phyloP scores from a whole-genome alignment of 805 yeast species.

The Cyberlindnera saturnus region DNA sequence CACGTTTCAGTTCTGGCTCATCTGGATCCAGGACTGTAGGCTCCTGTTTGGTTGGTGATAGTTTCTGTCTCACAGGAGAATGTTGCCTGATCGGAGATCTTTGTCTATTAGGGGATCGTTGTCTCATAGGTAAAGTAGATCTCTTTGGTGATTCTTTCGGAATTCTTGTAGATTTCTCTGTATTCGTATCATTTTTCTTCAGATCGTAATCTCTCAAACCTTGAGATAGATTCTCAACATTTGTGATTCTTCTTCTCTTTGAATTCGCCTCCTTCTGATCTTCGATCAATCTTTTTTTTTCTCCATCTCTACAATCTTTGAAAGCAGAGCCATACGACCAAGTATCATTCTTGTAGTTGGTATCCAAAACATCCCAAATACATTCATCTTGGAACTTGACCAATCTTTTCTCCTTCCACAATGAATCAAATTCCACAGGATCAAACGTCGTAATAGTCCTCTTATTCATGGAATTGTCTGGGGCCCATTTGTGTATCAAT shows the following conservation, averaged over 20 bases:
- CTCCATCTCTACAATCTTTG: constrained; percentile 2
- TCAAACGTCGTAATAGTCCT: constrained; percentile 17
- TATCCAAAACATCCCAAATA: constrained; percentile 18
- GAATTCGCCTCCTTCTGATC: constrained; percentile 1
- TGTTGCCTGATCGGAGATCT: no score
- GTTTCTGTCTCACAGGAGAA: no score
- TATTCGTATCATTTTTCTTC: not conserved
- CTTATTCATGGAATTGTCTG: constrained; percentile 25
- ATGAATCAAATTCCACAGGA: constrained; percentile 6
- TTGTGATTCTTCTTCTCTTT: constrained; percentile 4
- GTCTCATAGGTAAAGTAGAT: not conserved
- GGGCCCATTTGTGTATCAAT: constrained; percentile 28
- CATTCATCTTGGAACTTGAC: constrained; percentile 9
- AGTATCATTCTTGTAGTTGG: constrained; percentile 5
- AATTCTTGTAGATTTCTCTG: not conserved
- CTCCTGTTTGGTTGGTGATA: no score
- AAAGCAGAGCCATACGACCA: constrained; percentile 15
- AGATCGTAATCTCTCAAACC: constrained; percentile 11
- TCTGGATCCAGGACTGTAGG: no score
- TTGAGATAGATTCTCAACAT: constrained; percentile 11
- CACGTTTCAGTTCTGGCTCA: no score
- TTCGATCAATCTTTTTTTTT: constrained; percentile 1
- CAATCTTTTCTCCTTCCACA: constrained; percentile 14
- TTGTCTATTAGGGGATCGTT: no score
- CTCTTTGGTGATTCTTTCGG: not conserved